Evolutionary conservation across 2,329 filamentous ascomycete genomes (phyloP).

Genomic region (Aspergillus clavatus): DNA sequence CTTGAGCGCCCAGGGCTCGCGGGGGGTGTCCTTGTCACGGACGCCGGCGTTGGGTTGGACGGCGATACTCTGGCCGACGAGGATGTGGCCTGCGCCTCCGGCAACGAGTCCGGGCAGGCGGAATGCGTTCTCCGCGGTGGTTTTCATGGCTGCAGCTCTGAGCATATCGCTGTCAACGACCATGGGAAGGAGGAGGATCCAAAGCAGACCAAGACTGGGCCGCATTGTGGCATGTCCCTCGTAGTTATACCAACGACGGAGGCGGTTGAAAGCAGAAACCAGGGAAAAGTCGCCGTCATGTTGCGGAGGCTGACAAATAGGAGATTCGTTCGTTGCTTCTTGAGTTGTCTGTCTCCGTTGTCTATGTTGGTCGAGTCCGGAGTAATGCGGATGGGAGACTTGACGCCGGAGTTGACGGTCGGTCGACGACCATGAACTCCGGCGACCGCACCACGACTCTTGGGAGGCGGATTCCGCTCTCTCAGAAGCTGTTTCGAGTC

Average conservation of each 20-base stretch:
- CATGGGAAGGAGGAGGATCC: background rate
- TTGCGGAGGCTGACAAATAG: background rate
- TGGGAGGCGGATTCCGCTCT: background rate
- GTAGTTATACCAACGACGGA: constrained; percentile 1
- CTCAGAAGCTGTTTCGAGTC: background rate
- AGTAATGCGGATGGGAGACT: background rate
- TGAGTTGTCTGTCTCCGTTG: background rate
- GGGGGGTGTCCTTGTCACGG: background rate
- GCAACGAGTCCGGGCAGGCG: background rate
- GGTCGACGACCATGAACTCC: constrained; percentile 1
- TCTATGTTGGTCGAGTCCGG: background rate
- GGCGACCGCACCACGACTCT: background rate
- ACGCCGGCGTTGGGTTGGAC: background rate
- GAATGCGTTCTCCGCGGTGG: constrained; percentile 1
- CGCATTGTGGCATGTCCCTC: constrained; percentile 1
- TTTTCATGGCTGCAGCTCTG: constrained; percentile 1
- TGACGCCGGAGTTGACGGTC: constrained; percentile 2
- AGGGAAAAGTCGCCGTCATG: background rate
- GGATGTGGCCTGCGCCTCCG: background rate
- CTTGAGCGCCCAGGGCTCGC: constrained; percentile 13
- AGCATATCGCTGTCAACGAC: background rate
- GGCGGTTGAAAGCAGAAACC: background rate
- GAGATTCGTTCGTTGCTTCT: background rate
- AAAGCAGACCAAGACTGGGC: background rate
- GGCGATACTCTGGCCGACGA: constrained; percentile 1